These are phyloP conservation scores for Diospyros lotus DNA, from an alignment of 148 eudicot genomes.

Conservation along the genomic window DNA sequence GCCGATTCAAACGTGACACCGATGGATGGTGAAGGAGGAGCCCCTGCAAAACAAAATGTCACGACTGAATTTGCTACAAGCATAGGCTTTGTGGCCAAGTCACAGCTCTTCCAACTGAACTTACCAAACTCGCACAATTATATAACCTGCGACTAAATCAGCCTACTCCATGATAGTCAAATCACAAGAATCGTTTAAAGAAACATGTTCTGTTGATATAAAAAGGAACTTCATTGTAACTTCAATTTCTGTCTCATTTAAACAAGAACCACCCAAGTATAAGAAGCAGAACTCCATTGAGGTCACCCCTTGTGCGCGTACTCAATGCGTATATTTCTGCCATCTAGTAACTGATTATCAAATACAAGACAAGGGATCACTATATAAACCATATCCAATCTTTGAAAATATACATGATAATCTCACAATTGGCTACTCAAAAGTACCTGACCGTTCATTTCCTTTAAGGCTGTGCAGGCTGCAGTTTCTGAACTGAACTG, in stretches of 20 bases:
- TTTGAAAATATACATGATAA: background rate
- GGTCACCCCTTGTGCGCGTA: conserved; percentile 40
- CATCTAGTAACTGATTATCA: conserved; percentile 43
- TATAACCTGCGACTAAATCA: no score
- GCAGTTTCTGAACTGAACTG: conserved; percentile 44
- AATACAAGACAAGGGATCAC: background rate
- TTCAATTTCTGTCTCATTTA: background rate
- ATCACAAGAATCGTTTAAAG: no score
- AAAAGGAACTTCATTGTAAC: background rate
- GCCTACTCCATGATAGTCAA: no score
- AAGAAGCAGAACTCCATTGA: background rate
- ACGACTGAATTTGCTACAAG: no score
- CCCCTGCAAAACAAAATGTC: no score
- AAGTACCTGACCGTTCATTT: conserved; percentile 59
- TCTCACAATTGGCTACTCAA: background rate
- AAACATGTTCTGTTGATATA: no score
- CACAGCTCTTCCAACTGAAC: no score
- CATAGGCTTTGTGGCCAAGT: no score
- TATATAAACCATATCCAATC: background rate
- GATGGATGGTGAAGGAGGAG: no score
- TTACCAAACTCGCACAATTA: no score
- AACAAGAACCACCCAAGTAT: background rate
- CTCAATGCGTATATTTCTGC: conserved; percentile 52
- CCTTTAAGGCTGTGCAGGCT: conserved; percentile 53
- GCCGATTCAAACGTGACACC: no score